Evolutionary conservation across 805 yeast genomes (phyloP).

Genomic region (Tetrapisispora iriomotensis): DNA sequence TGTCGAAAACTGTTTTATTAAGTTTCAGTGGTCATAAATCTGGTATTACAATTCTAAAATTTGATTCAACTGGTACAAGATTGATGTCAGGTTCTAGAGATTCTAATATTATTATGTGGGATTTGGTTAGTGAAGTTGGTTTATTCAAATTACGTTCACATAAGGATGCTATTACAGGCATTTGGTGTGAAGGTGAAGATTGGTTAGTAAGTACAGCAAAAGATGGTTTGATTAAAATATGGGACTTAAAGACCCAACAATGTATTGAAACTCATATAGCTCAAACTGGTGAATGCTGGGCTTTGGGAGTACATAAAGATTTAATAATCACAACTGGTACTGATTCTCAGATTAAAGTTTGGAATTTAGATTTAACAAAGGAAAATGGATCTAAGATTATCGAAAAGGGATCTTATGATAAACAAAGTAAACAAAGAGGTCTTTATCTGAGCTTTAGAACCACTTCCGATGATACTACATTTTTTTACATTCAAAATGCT

Average conservation of each 20-base stretch:
- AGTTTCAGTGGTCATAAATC: conserved; percentile 88
- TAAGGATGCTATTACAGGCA: conserved; percentile 77
- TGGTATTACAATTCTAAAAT: conserved; percentile 56
- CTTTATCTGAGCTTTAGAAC: conserved; percentile 42
- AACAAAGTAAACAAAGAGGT: conserved; percentile 68
- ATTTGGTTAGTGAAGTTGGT: conserved; percentile 86
- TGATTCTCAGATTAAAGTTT: conserved; percentile 73
- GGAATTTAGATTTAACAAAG: conserved; percentile 60
- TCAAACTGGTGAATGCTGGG: conserved; percentile 91
- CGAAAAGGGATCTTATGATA: conserved; percentile 60
- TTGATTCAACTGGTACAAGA: conserved; percentile 77
- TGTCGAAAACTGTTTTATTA: conserved; percentile 67
- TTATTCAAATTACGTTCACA: conserved; percentile 80
- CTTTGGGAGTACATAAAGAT: conserved; percentile 43
- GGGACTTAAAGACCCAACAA: conserved; percentile 87
- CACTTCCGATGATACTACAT: conserved; percentile 20
- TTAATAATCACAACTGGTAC: conserved; percentile 63
- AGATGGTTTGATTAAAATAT: conserved; percentile 83
- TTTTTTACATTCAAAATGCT: conserved; percentile 63
- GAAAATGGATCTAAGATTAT: conserved; percentile 36
- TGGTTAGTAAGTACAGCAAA: conserved; percentile 71
- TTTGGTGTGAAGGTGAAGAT: conserved; percentile 52
- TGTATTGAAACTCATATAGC: conserved; percentile 93
- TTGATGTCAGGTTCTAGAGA: conserved; percentile 82
- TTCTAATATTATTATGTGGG: conserved; percentile 84